Conservation (phyloP, 352 stramenopile genomes). For the Globisporangium spiculum region DNA sequence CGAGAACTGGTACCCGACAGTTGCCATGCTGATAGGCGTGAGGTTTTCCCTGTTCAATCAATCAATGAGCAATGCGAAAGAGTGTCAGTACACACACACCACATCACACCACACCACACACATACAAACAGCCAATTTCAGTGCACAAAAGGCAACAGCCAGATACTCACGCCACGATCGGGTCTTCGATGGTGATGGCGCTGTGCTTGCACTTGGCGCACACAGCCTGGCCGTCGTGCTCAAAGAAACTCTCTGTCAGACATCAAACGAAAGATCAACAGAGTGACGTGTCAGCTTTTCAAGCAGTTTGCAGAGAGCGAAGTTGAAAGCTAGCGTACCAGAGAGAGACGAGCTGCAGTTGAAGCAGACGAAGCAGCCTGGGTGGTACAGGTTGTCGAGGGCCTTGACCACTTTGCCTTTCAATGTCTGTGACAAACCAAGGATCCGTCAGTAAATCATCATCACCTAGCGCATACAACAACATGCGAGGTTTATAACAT, state of each 20-base stretch:
- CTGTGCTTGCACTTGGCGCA: conserved; percentile 79
- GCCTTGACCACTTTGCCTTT: conserved; percentile 87
- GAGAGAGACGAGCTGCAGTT: conserved; percentile 73
- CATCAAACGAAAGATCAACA: neutral
- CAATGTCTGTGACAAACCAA: conserved; percentile 33
- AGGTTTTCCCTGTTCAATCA: conserved; percentile 40
- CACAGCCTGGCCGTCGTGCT: conserved; percentile 71
- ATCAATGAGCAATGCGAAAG: neutral
- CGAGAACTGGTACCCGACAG: conserved; percentile 74
- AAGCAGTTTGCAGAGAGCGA: neutral
- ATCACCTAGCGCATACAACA: neutral
- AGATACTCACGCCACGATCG: conserved; percentile 40
- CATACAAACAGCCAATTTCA: neutral
- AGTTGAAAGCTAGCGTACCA: conserved; percentile 29
- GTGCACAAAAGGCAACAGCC: neutral
- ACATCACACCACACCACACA: no score
- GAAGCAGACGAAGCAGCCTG: conserved; percentile 80
- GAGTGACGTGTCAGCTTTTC: neutral
- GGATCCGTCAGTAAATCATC: neutral
- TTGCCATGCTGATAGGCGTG: conserved; percentile 43
- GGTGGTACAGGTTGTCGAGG: conserved; percentile 81
- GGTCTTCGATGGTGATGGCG: conserved; percentile 51
- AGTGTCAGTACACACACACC: neutral
- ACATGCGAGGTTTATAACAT: neutral
- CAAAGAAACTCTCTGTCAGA: conserved; percentile 80